A percentile compares a stretch with the other conserved stretches of the same genome.
Conservation (phyloP, 1,284 basidiomycete species). For the Boletus smithii region DNA sequence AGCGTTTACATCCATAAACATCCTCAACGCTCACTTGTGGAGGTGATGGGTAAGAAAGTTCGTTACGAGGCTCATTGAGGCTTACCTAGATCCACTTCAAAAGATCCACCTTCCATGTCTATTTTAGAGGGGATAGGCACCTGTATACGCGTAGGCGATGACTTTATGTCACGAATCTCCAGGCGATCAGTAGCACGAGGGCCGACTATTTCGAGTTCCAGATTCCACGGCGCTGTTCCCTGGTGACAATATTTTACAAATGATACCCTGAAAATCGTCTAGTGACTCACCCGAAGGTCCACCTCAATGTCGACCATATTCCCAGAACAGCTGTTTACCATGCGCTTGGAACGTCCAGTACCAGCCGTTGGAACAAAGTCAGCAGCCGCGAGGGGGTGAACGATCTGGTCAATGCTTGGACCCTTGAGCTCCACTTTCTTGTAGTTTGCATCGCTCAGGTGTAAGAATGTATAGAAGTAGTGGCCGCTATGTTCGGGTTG, state of each 20-base stretch:
- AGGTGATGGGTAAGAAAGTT: conserved; percentile 2
- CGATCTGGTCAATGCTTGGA: conserved; percentile 76
- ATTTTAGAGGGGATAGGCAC: conserved; percentile 67
- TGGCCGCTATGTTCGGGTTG: conserved; percentile 88
- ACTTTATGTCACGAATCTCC: conserved; percentile 55
- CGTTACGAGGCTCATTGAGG: conserved; percentile 3
- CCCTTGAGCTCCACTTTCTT: conserved; percentile 66
- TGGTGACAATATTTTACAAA: conserved; percentile 29
- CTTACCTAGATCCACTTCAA: conserved; percentile 77
- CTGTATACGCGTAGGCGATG: conserved; percentile 53
- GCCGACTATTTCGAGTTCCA: conserved; percentile 77
- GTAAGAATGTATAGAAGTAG: conserved; percentile 82
- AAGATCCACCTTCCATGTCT: conserved; percentile 68
- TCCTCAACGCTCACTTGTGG: conserved; percentile 79
- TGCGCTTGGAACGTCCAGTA: conserved; percentile 46
- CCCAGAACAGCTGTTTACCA: conserved; percentile 73
- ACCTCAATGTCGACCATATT: conserved; percentile 72
- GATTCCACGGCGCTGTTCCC: conserved; percentile 86
- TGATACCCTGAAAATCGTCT: not conserved
- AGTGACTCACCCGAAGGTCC: conserved; percentile 60
- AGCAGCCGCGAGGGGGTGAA: conserved; percentile 84
- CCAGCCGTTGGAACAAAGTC: conserved; percentile 56
- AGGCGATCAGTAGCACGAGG: conserved; percentile 60
- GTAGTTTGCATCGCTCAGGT: conserved; percentile 86
- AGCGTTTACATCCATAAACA: conserved; percentile 81